Base-by-base conservation (phyloP, 257 asterid genomes). In the Salvia hispanica region DNA sequence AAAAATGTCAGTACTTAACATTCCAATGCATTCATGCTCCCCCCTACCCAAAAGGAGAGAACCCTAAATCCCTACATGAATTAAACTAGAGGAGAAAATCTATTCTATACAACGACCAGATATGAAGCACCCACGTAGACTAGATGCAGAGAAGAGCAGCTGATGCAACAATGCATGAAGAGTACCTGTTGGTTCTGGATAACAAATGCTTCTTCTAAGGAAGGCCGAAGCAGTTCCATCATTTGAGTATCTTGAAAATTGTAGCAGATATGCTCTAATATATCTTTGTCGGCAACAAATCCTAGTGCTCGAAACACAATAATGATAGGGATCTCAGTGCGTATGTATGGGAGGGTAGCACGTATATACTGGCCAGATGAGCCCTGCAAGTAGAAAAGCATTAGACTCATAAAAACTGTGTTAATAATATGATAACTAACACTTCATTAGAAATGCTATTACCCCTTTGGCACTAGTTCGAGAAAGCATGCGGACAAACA, bases 401-500 rank as follows among this genome's bases (percentile, higher is more conserved):
- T 9, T 40, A 34, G 12, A 69, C 31, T 46, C 18, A 34, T 5
- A 56, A 16, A 63, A 58, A 66, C 43, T 4, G 40, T 33, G 66
- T 18, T 62, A 74, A 56, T 37, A 58, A 43, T 33, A 28, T 12
- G 14, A 31, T 53, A 15, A 46, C 15, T n/a, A 61, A 48, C 47
- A 18, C 64, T 34, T 56, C 50, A 61, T 40, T 60, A 52, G 65
- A 43, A 55, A 61, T 53, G 76, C 9, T 54, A 73, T 75, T 88
- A 94, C 99, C 95, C 99, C 97, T 81, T 94, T 91, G 58, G 99
- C 95, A 69, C 99, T 91, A 37, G 99, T 81, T 70, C 99, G 86
- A 62, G 99, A 84, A 72, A 94, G 99, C 99, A 94, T 94, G 40
- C 99, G 89, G 73, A 90, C 96, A 56, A 94, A 94, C 99, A 90